Evolutionary conservation across 1,284 basidiomycete species (phyloP), one percentile per base, ranked within the genome.

Genomic region (Rhodotorula sp.): DNA sequence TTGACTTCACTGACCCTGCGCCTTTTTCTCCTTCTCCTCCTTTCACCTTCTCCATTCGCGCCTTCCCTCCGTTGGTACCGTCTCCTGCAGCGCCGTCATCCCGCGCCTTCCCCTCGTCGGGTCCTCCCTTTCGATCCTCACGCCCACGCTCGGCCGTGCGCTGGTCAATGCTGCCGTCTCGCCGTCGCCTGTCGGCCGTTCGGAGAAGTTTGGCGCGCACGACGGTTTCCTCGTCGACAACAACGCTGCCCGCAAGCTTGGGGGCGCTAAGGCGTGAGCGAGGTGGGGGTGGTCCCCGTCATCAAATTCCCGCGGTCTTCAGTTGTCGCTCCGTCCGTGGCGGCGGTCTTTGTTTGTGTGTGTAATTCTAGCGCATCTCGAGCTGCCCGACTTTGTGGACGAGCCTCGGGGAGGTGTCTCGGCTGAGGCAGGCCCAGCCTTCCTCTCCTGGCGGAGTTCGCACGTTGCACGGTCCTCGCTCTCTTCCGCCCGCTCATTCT

Each of bases 61-160:
- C 27, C 12, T 36, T 8, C 27, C 27, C 56, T 12, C 37, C n/a
- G 39, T n/a, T n/a, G n/a, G n/a, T n/a, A n/a, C n/a, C n/a, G n/a
- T n/a, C n/a, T n/a, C n/a, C n/a, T n/a, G 25, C 54, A 86, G 85
- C 10, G 75, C 75, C 44, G 41, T 55, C 39, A 46, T 63, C 17
- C 62, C 62, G 12, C 51, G 41, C 36, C 53, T 63, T 10, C 62
- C 62, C 13, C 46, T 63, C 22, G 32, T 53, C 39, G 53, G 32
- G 22, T 32, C 39, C 19, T 39, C 39, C 6, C 39, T 55, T 32
- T 63, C 51, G 39, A 63, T 89, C 68, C 78, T 84, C 58, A 78
- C 78, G 1, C 67, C 69, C 13, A 32, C 69, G 15, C 58, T 78
- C 29, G 78, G 76, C 27, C 61, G 59, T n/a, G 76, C 76, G 8